A percentile compares a stretch with the other conserved stretches of the same genome.
phyloP scores from a whole-genome alignment of 129 eudicot genomes.

The Arctium lappa region DNA sequence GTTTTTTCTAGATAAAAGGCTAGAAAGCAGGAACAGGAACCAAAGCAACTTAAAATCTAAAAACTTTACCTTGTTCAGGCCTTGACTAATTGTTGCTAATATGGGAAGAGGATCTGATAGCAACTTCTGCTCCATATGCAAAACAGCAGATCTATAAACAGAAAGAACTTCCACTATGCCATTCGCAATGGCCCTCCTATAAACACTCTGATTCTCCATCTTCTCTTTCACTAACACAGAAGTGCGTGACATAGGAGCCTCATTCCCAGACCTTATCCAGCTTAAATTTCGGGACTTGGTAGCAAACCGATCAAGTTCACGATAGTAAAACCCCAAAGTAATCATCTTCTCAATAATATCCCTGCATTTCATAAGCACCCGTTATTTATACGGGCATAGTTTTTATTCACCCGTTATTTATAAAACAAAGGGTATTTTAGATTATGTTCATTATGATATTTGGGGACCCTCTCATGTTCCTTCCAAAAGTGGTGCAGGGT shows the following conservation, averaged over 20 bases:
- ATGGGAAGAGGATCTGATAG: conserved; percentile 79
- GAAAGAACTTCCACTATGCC: conserved; percentile 90
- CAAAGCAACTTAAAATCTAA: neutral
- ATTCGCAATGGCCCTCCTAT: conserved; percentile 89
- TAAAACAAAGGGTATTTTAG: too few relatives aligned
- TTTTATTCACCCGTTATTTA: too few relatives aligned
- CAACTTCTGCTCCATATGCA: conserved; percentile 92
- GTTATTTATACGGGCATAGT: too few relatives aligned
- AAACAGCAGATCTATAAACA: conserved; percentile 82
- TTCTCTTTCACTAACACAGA: conserved; percentile 37
- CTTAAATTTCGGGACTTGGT: conserved; percentile 80
- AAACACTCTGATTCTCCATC: conserved; percentile 66
- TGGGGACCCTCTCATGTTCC: too few relatives aligned
- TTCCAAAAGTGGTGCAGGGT: too few relatives aligned
- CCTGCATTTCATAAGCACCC: conserved; percentile 50
- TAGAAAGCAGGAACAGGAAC: neutral
- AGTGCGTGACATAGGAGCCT: conserved; percentile 42
- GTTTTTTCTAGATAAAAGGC: neutral
- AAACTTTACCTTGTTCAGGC: conserved; percentile 70
- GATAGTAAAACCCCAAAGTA: conserved; percentile 81
- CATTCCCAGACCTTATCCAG: conserved; percentile 71
- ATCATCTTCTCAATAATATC: conserved; percentile 81
- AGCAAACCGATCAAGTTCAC: conserved; percentile 91
- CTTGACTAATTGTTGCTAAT: conserved; percentile 83
- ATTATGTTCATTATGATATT: too few relatives aligned